Evolutionary conservation across 345 rosid species (phyloP).

Genomic region (Trapa incisa): DNA sequence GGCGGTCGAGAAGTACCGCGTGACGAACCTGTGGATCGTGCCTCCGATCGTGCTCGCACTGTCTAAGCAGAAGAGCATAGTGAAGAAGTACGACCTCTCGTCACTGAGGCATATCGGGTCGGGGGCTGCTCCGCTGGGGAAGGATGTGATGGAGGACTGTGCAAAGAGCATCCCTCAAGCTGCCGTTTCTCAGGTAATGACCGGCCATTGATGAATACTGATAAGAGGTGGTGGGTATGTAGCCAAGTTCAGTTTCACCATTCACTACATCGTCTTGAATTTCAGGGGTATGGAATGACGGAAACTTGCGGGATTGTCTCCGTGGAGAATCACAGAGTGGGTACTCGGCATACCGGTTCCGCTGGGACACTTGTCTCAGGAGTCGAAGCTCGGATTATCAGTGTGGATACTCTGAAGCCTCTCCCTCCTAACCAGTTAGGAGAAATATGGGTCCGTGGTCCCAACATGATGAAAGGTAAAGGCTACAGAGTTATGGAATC

Average conservation of each 20-base stretch:
- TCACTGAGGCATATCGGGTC: conserved; percentile 58
- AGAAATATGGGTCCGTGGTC: conserved; percentile 85
- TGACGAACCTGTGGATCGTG: conserved; percentile 70
- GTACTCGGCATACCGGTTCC: conserved; percentile 48
- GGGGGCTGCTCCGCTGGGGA: conserved; percentile 85
- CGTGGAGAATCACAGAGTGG: conserved; percentile 35
- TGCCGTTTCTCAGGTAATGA: conserved; percentile 42
- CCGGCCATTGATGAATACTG: conserved; percentile 1
- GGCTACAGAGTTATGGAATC: not conserved
- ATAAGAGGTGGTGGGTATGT: not conserved
- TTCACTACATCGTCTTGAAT: not conserved
- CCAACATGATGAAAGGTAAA: conserved; percentile 82
- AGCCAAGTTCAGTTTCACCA: not conserved
- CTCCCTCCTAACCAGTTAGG: conserved; percentile 73
- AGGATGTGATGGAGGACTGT: conserved; percentile 78
- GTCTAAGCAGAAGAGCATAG: conserved; percentile 50
- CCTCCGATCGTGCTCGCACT: conserved; percentile 77
- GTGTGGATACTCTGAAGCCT: conserved; percentile 44
- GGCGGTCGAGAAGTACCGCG: conserved; percentile 44
- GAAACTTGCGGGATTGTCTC: conserved; percentile 65
- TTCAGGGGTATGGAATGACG: conserved; percentile 89
- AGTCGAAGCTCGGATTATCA: conserved; percentile 59
- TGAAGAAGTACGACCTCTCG: conserved; percentile 53
- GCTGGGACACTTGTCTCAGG: conserved; percentile 60
- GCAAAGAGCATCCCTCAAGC: conserved; percentile 49